A percentile compares a stretch with the other conserved stretches of the same genome.
Conservation (phyloP, 2,329 filamentous ascomycete species). For the Paecilomyces formosus region DNA sequence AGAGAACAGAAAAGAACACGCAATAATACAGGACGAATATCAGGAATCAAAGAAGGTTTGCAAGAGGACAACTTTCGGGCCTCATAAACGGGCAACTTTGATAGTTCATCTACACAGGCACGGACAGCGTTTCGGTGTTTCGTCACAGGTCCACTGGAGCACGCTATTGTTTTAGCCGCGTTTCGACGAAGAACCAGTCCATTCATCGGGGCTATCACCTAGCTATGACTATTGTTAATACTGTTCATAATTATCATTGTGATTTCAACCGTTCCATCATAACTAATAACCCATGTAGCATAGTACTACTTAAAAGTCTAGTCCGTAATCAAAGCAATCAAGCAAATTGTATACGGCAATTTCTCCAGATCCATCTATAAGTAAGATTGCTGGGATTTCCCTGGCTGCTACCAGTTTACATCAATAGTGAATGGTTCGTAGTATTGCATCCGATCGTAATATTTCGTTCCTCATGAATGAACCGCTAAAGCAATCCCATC, state of each 20-base stretch:
- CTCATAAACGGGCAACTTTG: background rate
- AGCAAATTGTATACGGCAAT: too few relatives aligned
- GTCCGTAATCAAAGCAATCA: too few relatives aligned
- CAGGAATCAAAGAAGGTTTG: background rate
- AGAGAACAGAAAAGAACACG: background rate
- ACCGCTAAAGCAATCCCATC: slow-evolving; percentile 5
- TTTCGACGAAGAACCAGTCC: background rate
- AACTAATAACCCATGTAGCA: too few relatives aligned
- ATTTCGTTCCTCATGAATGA: slow-evolving; percentile 4
- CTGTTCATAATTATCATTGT: too few relatives aligned
- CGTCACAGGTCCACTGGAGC: background rate
- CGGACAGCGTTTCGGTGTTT: background rate
- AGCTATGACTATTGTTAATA: too few relatives aligned
- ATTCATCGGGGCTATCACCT: too few relatives aligned
- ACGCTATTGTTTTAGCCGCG: background rate
- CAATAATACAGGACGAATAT: background rate
- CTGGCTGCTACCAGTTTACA: background rate
- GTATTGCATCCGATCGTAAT: slow-evolving; percentile 5
- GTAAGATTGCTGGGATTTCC: too few relatives aligned
- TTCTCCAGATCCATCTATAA: too few relatives aligned
- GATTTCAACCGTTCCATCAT: too few relatives aligned
- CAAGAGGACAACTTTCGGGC: background rate
- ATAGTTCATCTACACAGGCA: background rate
- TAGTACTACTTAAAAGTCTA: too few relatives aligned
- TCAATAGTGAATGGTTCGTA: background rate